Evolutionary conservation across 1,284 basidiomycete genomes (phyloP), one percentile per base, ranked within the genome.

Genomic region (Trametes hirsuta): DNA sequence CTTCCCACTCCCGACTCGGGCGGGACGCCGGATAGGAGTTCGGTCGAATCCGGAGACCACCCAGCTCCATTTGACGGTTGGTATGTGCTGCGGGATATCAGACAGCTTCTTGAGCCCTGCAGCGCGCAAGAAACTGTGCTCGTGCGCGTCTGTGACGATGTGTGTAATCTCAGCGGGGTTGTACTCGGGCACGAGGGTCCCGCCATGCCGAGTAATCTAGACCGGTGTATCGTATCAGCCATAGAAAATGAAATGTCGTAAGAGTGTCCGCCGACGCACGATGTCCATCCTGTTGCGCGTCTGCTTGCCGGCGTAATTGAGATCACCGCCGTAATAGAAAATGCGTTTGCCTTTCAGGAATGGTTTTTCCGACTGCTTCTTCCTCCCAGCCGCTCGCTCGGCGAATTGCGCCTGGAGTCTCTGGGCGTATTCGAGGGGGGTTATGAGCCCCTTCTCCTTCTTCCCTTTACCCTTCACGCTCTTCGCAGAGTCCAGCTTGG

Each of bases 51-150:
- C 67, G 4, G 68, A 63, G 14, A 78, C 64, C 12, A 87, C 74
- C 88, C 88, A 90, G 10, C 66, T 66, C 88, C 88, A 90, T 18
- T 66, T 81, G 21, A 90, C 77, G 11, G 83, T 86, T 4, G 85
- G 85, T 15, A 90, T 85, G 49, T 82, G 74, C 21, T 79, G 69
- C 1, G 88, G 88, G 47, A 90, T 85, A 6, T 87, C 79, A 6
- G 70, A 71, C 9, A 87, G 65, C 4, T 68, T 76, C 64, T 78
- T 81, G 15, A 88, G 63, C 0, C 81, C 81, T 12, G 78, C 61
- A 4, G 69, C 60, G 73, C 71, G 48, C 68, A 86, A 50, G 58
- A 79, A 67, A 74, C 69, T 41, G 66, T 76, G 56, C 62, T 66
- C 41, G 6, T 68, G 69, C 0, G 76, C 72, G 52, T 84, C 83